phyloP scores from a whole-genome alignment of 2,329 filamentous ascomycete species.

The Cercospora sesami region DNA sequence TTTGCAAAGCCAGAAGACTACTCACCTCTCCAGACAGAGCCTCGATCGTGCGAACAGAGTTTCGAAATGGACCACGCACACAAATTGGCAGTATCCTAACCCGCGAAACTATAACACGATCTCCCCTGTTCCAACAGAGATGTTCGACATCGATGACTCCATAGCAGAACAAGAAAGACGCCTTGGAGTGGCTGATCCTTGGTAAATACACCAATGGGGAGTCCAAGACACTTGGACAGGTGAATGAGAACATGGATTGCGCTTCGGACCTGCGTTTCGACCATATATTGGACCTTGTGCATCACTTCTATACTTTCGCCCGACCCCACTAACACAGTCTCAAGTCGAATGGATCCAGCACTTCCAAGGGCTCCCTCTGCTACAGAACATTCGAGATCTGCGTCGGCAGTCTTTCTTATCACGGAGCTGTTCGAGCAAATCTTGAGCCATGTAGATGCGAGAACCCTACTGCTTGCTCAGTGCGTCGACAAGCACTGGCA shows the following conservation, averaged over 20 bases:
- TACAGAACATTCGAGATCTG: not conserved
- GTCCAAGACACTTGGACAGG: not conserved
- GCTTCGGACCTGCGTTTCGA: not conserved
- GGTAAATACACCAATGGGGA: not conserved
- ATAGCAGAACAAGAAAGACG: not conserved
- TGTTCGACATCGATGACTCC: not conserved
- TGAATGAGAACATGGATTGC: not conserved
- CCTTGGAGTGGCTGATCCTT: not conserved
- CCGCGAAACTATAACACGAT: not conserved
- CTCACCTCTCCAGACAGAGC: not conserved
- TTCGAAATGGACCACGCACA: not conserved
- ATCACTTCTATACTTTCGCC: not conserved
- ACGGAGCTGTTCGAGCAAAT: not conserved
- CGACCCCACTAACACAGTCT: not conserved
- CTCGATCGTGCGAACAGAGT: not conserved
- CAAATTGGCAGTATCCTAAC: not conserved
- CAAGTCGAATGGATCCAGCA: not conserved
- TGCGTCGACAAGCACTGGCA: not conserved
- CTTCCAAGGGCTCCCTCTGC: not conserved
- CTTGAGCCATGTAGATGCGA: not conserved
- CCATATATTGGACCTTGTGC: not conserved
- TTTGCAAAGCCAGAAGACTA: not conserved
- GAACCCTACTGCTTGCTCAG: not conserved
- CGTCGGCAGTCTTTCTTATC: not conserved
- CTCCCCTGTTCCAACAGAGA: not conserved